phyloP scores from a whole-genome alignment of 106 monocot species.

The Cymbidium sinense region DNA sequence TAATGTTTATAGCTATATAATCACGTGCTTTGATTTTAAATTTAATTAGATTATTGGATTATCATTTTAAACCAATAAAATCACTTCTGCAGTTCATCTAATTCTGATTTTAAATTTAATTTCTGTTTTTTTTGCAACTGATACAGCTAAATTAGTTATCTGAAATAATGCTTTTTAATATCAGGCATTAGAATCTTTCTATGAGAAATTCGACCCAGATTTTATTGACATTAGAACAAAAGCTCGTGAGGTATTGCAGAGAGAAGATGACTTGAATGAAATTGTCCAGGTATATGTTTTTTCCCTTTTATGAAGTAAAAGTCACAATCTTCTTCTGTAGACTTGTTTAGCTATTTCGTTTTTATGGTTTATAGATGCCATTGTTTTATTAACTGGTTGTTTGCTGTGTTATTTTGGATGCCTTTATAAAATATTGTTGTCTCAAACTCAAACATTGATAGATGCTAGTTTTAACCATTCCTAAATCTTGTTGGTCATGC shows the following conservation, averaged over 20 bases:
- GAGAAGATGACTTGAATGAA: conserved; percentile 99
- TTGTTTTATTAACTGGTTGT: not conserved
- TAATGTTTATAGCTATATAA: not conserved
- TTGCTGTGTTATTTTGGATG: not conserved
- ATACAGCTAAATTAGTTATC: not conserved
- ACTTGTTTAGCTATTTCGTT: not conserved
- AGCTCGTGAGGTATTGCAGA: conserved; percentile 97
- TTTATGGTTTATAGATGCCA: not conserved
- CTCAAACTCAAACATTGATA: not conserved
- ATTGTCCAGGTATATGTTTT: conserved; percentile 83
- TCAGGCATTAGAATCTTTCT: conserved; percentile 94
- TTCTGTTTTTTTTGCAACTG: not conserved
- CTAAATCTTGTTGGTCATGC: too few species aligned
- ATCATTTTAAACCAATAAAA: not conserved
- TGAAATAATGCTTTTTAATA: not conserved
- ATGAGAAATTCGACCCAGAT: conserved; percentile 91
- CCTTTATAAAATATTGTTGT: not conserved
- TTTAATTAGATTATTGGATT: not conserved
- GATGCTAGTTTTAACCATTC: too few species aligned
- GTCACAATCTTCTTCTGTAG: not conserved
- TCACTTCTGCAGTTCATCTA: not conserved
- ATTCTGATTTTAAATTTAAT: not conserved
- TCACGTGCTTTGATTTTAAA: not conserved
- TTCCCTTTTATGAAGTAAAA: not conserved
- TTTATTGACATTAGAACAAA: conserved; percentile 99